Conservation (phyloP, 169 alveolate species). For the Plasmodium yoelii region DNA sequence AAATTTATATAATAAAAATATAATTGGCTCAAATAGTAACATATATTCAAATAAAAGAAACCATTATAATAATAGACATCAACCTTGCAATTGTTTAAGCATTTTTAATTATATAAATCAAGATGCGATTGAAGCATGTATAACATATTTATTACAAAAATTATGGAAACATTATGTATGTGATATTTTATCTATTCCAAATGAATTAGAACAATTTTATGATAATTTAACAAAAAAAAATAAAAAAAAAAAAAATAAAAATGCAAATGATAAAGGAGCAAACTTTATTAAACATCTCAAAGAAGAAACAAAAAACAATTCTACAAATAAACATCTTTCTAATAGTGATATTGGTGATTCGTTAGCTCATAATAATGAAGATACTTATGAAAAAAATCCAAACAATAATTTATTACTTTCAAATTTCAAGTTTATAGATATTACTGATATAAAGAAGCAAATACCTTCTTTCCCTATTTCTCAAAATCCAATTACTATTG, state of each 20-base stretch:
- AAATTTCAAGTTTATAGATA: conserved; percentile 54
- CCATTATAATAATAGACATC: background rate
- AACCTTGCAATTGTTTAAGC: conserved; percentile 29
- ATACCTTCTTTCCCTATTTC: background rate
- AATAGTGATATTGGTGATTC: conserved; percentile 4
- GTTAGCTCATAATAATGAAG: conserved; percentile 8
- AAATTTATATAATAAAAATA: conserved; percentile 8
- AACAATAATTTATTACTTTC: conserved; percentile 31
- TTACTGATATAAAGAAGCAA: conserved; percentile 2
- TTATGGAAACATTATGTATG: conserved; percentile 56
- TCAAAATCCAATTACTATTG: too few relatives aligned
- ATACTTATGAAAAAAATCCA: conserved; percentile 1
- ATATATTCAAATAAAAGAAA: background rate
- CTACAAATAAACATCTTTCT: conserved; percentile 31
- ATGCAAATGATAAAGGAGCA: conserved; percentile 42
- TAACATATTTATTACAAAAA: conserved; percentile 32
- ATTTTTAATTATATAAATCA: conserved; percentile 55
- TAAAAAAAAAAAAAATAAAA: conserved; percentile 63
- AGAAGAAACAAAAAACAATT: conserved; percentile 36
- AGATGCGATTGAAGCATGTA: conserved; percentile 44
- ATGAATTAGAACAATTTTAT: conserved; percentile 65
- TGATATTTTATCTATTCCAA: conserved; percentile 54
- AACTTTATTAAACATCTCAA: conserved; percentile 55
- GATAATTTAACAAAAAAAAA: conserved; percentile 45
- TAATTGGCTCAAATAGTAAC: background rate